Conservation (phyloP, 345 rosid species). For the Salix udensis region DNA sequence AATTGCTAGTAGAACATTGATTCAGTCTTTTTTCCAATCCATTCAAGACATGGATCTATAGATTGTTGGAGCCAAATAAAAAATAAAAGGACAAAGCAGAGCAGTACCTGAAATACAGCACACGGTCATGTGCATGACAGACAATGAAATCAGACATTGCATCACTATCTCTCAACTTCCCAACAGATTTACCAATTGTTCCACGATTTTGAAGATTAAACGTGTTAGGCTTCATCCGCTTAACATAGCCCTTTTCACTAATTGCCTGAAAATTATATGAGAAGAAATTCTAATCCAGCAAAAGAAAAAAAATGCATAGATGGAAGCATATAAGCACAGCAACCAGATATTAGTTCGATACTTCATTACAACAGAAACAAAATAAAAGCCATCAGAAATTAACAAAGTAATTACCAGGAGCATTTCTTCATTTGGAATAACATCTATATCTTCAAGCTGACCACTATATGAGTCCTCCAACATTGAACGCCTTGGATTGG, state of each 20-base stretch:
- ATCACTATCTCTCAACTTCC: slow-evolving; percentile 81
- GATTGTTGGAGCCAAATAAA: too few species aligned
- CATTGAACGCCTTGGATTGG: slow-evolving; percentile 68
- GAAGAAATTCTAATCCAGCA: neutral
- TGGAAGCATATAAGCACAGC: neutral
- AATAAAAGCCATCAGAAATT: neutral
- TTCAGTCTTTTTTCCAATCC: too few species aligned
- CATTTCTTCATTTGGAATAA: slow-evolving; percentile 94
- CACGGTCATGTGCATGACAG: slow-evolving; percentile 88
- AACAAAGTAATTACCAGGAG: slow-evolving; percentile 52
- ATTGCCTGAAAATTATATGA: slow-evolving; percentile 55
- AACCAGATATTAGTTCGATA: neutral
- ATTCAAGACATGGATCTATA: too few species aligned
- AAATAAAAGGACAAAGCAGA: neutral
- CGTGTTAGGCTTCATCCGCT: slow-evolving; percentile 84
- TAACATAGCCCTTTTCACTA: slow-evolving; percentile 94
- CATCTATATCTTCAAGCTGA: slow-evolving; percentile 83
- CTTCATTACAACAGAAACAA: neutral
- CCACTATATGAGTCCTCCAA: slow-evolving; percentile 82
- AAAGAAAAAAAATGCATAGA: neutral
- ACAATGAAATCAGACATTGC: slow-evolving; percentile 91
- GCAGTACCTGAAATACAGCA: slow-evolving; percentile 84
- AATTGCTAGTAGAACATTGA: too few species aligned
- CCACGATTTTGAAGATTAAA: slow-evolving; percentile 94
- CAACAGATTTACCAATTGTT: slow-evolving; percentile 95